Evolutionary conservation across 148 eudicot species (phyloP).

Genomic region (Vaccinium macrocarpon): DNA sequence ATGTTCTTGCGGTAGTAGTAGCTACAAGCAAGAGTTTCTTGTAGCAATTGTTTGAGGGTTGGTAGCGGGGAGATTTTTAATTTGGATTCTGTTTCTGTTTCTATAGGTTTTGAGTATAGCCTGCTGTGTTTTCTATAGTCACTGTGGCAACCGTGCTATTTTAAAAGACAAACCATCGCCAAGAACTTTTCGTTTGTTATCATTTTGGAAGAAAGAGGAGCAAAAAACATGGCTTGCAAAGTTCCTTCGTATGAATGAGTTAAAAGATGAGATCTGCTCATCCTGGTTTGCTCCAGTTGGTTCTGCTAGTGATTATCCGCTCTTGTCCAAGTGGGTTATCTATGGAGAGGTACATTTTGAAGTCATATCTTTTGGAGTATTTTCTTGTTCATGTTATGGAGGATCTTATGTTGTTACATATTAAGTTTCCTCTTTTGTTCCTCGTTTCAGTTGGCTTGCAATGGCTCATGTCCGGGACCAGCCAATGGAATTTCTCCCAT

Average conservation of each 20-base stretch:
- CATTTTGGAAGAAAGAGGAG: constrained; percentile 82
- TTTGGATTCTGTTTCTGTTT: constrained; percentile 13
- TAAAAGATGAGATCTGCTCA: constrained; percentile 85
- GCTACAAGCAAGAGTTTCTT: no score
- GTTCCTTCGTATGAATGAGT: constrained; percentile 73
- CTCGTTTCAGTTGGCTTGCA: constrained; percentile 67
- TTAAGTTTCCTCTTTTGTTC: constrained; percentile 11
- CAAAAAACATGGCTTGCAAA: constrained; percentile 81
- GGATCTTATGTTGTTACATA: constrained; percentile 10
- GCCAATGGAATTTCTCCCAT: constrained; percentile 95
- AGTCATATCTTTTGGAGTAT: constrained; percentile 8
- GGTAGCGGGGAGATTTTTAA: not conserved
- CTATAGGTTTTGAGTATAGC: constrained; percentile 92
- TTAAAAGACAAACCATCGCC: constrained; percentile 56
- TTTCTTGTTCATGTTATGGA: not conserved
- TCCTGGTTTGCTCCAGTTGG: constrained; percentile 99
- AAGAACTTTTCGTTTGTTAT: constrained; percentile 67
- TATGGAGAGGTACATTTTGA: constrained; percentile 79
- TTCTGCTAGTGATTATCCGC: constrained; percentile 97
- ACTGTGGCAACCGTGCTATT: constrained; percentile 91
- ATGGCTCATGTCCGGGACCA: constrained; percentile 78
- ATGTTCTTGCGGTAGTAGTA: not conserved
- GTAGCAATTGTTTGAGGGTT: no score
- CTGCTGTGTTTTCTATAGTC: constrained; percentile 98
- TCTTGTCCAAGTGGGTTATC: constrained; percentile 96